Evolutionary conservation across 164 flowering plant species (phyloP), one percentile per base, ranked within the genome.

Genomic region (Umbellularia californica): DNA sequence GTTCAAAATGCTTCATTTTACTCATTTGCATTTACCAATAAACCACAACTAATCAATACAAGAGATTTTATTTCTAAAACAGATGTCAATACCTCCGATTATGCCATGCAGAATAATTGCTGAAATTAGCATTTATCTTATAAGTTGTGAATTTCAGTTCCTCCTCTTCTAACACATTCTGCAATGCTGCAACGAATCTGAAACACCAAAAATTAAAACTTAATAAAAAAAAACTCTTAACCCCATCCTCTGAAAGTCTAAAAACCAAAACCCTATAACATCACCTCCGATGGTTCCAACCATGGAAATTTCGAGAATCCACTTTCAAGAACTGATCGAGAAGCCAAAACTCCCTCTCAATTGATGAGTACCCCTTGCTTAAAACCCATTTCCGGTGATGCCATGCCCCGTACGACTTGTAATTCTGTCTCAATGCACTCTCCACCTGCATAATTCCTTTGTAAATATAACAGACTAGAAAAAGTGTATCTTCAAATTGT

Each of bases 91-190:
- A 94, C 98, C 97, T 89, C 23, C 97, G 90, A 77, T 93, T 90
- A 70, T 93, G 99, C 98, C 99, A 93, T 2, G 99, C 97, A 50
- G 99, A 95, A 80, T 95, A 95, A 72, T 93, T 95, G 82, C 99
- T 95, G 73, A 95, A 89, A 79, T 88, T 93, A n/a, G 60, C 77
- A 14, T 84, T 70, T 30, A 95, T 92, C 88, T 92, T 86, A 72
- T 87, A 83, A 3, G 86, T 85, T 1, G 97, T 93, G 77, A 89
- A 87, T 65, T 90, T 72, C 52, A 95, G 71, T 71, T 95, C 99
- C 77, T 89, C 92, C 80, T 86, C 84, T 11, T 83, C 88, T 1
- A 96, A 77, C 30, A 85, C 84, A 77, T 87, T 88, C 87, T 86
- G 86, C 83, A 90, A 72, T 19, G 75, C 88, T 0, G 96, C 85